phyloP scores from a whole-genome alignment of 148 eudicot genomes.

The Dianthus caryophyllus region DNA sequence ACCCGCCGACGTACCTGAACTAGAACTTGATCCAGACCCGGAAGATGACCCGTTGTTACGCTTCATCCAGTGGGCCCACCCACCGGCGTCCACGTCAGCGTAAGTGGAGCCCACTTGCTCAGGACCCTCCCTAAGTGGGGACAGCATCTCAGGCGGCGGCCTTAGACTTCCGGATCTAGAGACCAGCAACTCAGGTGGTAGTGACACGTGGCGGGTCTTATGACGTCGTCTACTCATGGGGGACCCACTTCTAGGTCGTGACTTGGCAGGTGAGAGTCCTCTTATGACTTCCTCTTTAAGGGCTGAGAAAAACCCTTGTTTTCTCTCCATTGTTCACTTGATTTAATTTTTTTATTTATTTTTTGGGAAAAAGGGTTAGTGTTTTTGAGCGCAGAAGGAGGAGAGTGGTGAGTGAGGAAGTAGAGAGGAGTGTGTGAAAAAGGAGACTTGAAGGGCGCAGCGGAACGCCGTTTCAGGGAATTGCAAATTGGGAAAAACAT shows the following conservation, averaged over 20 bases:
- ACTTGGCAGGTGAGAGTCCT: slow-evolving; percentile 71
- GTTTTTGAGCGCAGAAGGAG: background rate
- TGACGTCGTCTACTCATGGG: slow-evolving; percentile 50
- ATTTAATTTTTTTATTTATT: background rate
- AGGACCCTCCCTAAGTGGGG: slow-evolving; percentile 82
- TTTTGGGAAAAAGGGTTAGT: background rate
- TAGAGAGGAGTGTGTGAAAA: background rate
- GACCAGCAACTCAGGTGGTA: slow-evolving; percentile 36
- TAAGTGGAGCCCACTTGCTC: slow-evolving; percentile 48
- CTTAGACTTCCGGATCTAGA: slow-evolving; percentile 28
- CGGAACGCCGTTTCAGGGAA: slow-evolving; percentile 40
- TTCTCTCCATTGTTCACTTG: slow-evolving; percentile 62
- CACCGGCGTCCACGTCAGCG: slow-evolving; percentile 35
- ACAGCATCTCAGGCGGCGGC: slow-evolving; percentile 55
- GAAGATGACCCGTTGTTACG: slow-evolving; percentile 34
- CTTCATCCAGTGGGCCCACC: slow-evolving; percentile 44
- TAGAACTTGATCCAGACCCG: background rate
- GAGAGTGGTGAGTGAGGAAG: background rate
- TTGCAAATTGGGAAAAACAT: too few species aligned
- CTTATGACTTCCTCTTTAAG: slow-evolving; percentile 71
- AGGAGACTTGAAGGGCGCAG: background rate
- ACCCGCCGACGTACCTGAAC: slow-evolving; percentile 42
- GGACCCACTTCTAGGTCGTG: slow-evolving; percentile 48
- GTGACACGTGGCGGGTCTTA: slow-evolving; percentile 20
- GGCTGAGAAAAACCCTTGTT: slow-evolving; percentile 72